Evolutionary conservation across 78 protist species (phyloP), one percentile per base, ranked within the genome.

Genomic region (Bigelowiella natans): DNA sequence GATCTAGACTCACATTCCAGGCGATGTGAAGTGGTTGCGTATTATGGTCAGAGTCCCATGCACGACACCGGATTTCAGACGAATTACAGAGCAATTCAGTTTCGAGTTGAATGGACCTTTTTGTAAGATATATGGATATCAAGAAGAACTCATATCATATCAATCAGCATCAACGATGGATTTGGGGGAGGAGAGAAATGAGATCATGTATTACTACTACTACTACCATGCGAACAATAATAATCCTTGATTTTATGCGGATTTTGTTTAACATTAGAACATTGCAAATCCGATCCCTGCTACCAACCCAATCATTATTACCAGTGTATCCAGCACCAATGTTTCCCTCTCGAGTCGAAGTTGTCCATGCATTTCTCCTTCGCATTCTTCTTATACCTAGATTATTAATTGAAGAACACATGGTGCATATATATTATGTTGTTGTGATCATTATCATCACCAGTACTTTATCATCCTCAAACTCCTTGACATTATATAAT

Each of bases 1-100:
- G n/a, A n/a, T n/a, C n/a, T n/a, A n/a, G n/a, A n/a, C n/a, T n/a
- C 39, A 91, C 88, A 87, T 91, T 91, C 90, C 90, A 91, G 29
- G 87, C 39, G 29, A 86, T 28, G 89, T 3, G 1, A n/a, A 37
- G 37, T 2, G 93, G 93, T 85, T 91, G 93, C 37, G 39, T n/a
- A 86, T 91, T 91, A 40, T 28, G 40, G 34, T 36, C 86, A 30
- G 36, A 29, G 64, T 91, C 93, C 90, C 90, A 86, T 28, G 84
- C 93, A 1, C 90, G 90, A 83, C 91, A 88, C 38, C 26, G 38
- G 40, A 88, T 1, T 85, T 51, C 90, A 3, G 89, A 51, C 63
- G 39, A 30, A 34, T 31, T 51, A 2, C 63, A 34, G 73, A 51
- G 73, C 7, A 26, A 7, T 18, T 51, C 18, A 7, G 7, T 51